Conservation (phyloP, 352 stramenopile species). For the Pythium insidiosum region DNA sequence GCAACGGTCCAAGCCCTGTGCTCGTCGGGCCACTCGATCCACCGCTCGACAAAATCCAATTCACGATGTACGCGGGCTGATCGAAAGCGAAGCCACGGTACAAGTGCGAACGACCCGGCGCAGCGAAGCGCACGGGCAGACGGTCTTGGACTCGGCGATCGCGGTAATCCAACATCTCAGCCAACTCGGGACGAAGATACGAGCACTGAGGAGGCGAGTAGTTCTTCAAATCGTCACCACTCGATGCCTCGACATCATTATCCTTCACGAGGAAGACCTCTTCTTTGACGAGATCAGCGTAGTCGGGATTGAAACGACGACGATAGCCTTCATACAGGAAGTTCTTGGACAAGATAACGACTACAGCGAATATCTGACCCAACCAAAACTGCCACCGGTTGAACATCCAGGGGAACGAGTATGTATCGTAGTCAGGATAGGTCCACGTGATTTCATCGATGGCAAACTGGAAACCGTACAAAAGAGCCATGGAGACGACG, state of each 20-base stretch:
- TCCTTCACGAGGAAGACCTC: slow-evolving; percentile 11
- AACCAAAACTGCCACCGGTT: slow-evolving; percentile 59
- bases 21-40: slow-evolving; percentile 11
- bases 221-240: slow-evolving; percentile 29
- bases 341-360: slow-evolving; percentile 60
- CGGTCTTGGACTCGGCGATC: slow-evolving; percentile 56
- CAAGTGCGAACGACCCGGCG: slow-evolving; percentile 30
- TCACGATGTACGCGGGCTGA: slow-evolving; percentile 62
- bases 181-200: slow-evolving; percentile 57
- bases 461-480: slow-evolving; percentile 64
- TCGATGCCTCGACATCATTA: slow-evolving; percentile 6
- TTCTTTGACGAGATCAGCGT: slow-evolving; percentile 69
- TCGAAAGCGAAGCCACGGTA: slow-evolving; percentile 85
- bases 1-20: slow-evolving; percentile 19
- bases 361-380: slow-evolving; percentile 58
- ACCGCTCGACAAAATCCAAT: slow-evolving; percentile 53
- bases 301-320: slow-evolving; percentile 57
- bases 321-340: slow-evolving; percentile 60
- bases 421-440: slow-evolving; percentile 46
- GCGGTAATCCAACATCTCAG: slow-evolving; percentile 73
- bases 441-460: slow-evolving; percentile 60
- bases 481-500: slow-evolving; percentile 32
- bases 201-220: slow-evolving; percentile 42
- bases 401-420: slow-evolving; percentile 79
- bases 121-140: slow-evolving; percentile 29